Conservation (phyloP, 768 basidiomycete species). For the Kwoniella europaea region DNA sequence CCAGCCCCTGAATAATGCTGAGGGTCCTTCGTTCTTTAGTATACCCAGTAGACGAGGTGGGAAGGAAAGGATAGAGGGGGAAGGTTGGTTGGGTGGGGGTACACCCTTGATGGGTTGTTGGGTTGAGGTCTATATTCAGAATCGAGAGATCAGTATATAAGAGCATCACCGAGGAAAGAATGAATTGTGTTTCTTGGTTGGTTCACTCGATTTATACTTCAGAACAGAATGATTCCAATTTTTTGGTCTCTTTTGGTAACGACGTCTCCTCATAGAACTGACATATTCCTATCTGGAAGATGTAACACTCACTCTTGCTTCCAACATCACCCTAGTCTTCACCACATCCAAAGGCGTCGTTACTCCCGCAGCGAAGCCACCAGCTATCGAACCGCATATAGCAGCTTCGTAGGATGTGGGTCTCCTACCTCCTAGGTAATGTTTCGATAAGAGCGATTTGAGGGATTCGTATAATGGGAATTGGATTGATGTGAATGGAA, state of each 20-base stretch:
- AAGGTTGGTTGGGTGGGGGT: conserved; percentile 31
- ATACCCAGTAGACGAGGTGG: conserved; percentile 69
- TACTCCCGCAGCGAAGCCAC: conserved; percentile 82
- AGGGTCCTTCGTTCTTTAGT: conserved; percentile 70
- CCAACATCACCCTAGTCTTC: conserved; percentile 96
- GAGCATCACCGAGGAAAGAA: no score
- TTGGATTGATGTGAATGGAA: conserved; percentile 94
- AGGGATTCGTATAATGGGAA: conserved; percentile 93
- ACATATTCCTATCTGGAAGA: no score
- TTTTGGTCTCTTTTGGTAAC: no score
- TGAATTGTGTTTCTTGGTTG: background rate
- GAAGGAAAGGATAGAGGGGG: conserved; percentile 63
- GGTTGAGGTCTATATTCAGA: conserved; percentile 1
- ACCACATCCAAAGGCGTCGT: conserved; percentile 96
- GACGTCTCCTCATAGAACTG: no score
- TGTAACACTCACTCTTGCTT: conserved; percentile 69
- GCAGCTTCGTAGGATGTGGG: conserved; percentile 65
- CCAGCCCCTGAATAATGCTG: conserved; percentile 81
- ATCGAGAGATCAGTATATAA: background rate
- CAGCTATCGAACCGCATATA: conserved; percentile 85
- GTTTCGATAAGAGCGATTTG: conserved; percentile 69
- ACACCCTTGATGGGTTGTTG: background rate
- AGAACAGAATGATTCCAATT: no score
- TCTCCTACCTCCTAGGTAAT: conserved; percentile 63
- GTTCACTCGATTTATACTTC: no score